Evolutionary conservation across 179 eudicot species (phyloP), one percentile per base, ranked within the genome.

Genomic region (Corrigiola litoralis): DNA sequence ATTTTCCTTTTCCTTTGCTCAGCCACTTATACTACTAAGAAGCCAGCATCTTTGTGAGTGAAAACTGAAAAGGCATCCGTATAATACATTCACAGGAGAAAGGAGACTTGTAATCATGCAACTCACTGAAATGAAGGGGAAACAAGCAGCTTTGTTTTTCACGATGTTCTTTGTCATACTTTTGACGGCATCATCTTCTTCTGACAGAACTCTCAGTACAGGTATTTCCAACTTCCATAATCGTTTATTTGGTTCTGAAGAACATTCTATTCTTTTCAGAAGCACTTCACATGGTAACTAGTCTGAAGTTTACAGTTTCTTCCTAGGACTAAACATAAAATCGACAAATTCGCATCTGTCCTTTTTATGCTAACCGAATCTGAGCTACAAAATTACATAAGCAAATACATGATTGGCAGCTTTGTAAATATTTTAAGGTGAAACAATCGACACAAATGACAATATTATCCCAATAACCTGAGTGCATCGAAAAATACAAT

Each of bases 121-220:
- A n/a, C n/a, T n/a, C n/a, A n/a, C n/a, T n/a, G n/a, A 42, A 66
- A 47, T 58, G 56, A 66, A 5, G 25, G 42, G 18, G 31, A 48
- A 37, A 41, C 17, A 20, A 20, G 27, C 37, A 27, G 66, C 70
- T 66, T 51, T 68, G 61, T 41, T 62, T n/a, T 34, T 63, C 25
- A 2, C 38, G 45, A 14, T 57, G 4, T 68, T 56, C 49, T 46
- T 38, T 38, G 40, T 73, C 17, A 2, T 55, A 50, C 60, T 68
- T 47, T 23, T 56, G 17, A 46, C 41, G 23, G 32, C 50, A 18
- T 53, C 68, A 10, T 61, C 71, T 32, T 16, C 67, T 34, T 60
- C 54, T 47, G 55, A 53, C 34, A 40, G 1, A 23, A 63, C 45
- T 51, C 33, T 29, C 29, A 42, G 14, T 49, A 21, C 64, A 37